phyloP scores from a whole-genome alignment of 257 asterid species.

The Gentiana macrophylla region DNA sequence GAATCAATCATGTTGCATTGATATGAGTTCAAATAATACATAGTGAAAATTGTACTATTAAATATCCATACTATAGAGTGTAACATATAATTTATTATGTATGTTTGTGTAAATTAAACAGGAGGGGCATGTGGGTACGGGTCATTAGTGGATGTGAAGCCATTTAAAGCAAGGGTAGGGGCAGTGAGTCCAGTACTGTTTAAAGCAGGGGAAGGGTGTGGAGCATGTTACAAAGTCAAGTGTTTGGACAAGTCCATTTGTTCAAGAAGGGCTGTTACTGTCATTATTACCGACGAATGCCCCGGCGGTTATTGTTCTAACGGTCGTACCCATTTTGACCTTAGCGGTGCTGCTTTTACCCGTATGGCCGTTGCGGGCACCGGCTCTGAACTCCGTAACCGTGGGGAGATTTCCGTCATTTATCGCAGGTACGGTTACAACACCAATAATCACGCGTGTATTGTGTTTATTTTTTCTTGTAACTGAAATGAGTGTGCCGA shows the following conservation, averaged over 20 bases:
- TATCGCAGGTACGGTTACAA: slow-evolving; percentile 57
- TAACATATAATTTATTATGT: too few relatives aligned
- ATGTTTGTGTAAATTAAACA: background rate
- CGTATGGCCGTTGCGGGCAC: slow-evolving; percentile 76
- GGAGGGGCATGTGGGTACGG: slow-evolving; percentile 99
- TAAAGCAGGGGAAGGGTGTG: slow-evolving; percentile 90
- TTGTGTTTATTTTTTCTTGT: background rate
- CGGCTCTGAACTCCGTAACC: slow-evolving; percentile 72
- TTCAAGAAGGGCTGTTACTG: slow-evolving; percentile 83
- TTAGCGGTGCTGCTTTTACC: slow-evolving; percentile 94
- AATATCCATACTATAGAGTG: too few relatives aligned
- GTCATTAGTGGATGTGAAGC: slow-evolving; percentile 84
- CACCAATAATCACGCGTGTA: background rate
- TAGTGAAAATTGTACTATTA: too few relatives aligned
- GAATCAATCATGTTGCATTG: too few relatives aligned
- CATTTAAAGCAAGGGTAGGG: slow-evolving; percentile 85
- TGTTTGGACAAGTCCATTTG: slow-evolving; percentile 80
- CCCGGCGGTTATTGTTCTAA: slow-evolving; percentile 80
- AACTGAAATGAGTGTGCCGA: background rate
- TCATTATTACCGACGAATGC: slow-evolving; percentile 86
- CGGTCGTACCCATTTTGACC: slow-evolving; percentile 66
- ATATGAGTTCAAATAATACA: too few relatives aligned
- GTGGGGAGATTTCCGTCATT: slow-evolving; percentile 63
- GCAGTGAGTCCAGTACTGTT: slow-evolving; percentile 94
- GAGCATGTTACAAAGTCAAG: slow-evolving; percentile 86